Conservation (phyloP, 345 rosid species). For the Populus euphratica region DNA sequence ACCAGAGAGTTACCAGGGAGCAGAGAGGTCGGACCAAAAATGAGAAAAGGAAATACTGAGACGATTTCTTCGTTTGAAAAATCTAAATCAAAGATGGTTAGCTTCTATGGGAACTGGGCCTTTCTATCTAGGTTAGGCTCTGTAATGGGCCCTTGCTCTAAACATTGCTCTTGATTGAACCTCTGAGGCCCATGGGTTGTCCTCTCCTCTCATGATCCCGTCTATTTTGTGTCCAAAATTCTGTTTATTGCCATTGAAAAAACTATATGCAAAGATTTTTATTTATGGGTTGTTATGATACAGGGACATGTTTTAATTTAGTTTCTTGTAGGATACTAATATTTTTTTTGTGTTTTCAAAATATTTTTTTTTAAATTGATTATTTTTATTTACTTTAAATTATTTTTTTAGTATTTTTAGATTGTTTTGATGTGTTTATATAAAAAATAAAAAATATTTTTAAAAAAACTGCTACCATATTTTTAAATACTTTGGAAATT, state of each 20-base stretch:
- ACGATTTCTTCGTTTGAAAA: neutral
- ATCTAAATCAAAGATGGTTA: neutral
- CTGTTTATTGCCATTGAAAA: too few relatives aligned
- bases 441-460: too few relatives aligned
- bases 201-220: neutral
- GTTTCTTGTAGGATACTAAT: too few relatives aligned
- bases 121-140: neutral
- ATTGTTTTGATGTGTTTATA: too few relatives aligned
- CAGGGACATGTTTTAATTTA: too few relatives aligned
- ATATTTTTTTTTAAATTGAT: too few relatives aligned
- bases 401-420: too few relatives aligned
- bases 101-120: neutral
- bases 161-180: neutral
- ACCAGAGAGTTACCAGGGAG: neutral
- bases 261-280: too few relatives aligned
- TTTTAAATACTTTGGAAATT: too few relatives aligned
- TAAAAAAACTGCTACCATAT: rapidly evolving
- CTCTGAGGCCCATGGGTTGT: neutral
- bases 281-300: too few relatives aligned
- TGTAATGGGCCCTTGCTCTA: neutral
- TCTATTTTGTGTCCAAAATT: neutral
- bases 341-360: too few relatives aligned
- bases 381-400: too few relatives aligned
- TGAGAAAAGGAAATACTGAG: neutral
- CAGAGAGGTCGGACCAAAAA: neutral